Evolutionary conservation across 2,329 filamentous ascomycete species (phyloP), one percentile per base, ranked within the genome.

Genomic region (Neopestalotiopsis sp.): DNA sequence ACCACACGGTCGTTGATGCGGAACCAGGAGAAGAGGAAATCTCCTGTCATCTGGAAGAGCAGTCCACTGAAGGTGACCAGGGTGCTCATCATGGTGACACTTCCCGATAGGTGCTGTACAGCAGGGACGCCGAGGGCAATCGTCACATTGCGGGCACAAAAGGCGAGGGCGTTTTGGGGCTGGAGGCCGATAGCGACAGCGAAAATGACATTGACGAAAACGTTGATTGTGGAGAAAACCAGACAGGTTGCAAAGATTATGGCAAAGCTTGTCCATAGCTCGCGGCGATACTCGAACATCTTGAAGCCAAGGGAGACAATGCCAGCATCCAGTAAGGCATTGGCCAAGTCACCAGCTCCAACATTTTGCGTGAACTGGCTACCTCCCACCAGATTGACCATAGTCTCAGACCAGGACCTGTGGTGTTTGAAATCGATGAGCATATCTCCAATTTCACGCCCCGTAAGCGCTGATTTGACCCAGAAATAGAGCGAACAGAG

Each of bases 251-350:
- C 70, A 3, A 76, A 68, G 4, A 79, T 74, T 9, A 77, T 75
- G 30, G 67, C 68, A 42, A 75, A 66, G 62, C 73, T 75, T 4
- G 70, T 67, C 73, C 74, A 76, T 5, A 79, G 70, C 59, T 78
- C 77, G n/a, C 70, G 70, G 24, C 78, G 75, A 67, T 78, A 76
- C 65, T 79, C 77, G 69, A 76, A 79, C 74, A 79, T 78, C 70
- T 79, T 79, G 70, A 79, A 74, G 0, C 77, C 77, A 68, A 79
- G 69, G 45, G 74, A 76, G 30, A 75, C 73, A 38, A 79, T 78
- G 10, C 78, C 78, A 5, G 77, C 76, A 38, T 79, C 77, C 9
- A 79, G 67, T 10, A 79, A 67, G 1, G 74, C 70, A 9, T 70
- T 69, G 9, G 76, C 73, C 7, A 79, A 67, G 59, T 79, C 77